Base-by-base conservation (phyloP, 331 rosid genomes). In the Telfairia occidentalis region DNA sequence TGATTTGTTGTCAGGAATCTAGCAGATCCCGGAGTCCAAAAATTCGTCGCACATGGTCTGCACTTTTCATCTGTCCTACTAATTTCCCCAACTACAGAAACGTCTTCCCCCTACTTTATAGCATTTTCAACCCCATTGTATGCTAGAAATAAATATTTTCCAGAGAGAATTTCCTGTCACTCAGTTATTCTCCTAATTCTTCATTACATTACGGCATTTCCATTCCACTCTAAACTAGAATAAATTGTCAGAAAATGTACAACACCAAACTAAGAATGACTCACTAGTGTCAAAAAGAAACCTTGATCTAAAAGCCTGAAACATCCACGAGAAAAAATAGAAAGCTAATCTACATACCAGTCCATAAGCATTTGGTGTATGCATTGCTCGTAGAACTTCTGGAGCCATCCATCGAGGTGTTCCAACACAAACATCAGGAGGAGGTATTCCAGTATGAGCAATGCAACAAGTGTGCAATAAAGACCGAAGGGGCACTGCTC, bases 351-450 rank as follows among this genome's bases (percentile, higher is more conserved):
- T 64, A 45, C 92, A 73, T 84, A 95, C 99, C 89, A 92, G 80
- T 83, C 99, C 97, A 85, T 95, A 95, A 43, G 76, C 13, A 29
- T 50, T 81, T 11, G 48, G 77, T 67, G 89, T 38, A 78, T 90
- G 87, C 94, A 90, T 90, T 35, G 97, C 85, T 78, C 29, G 92
- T 85, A 95, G 76, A 72, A 92, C 99, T 84, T 92, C 99, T 35
- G 97, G 97, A 77, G 99, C 97, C 97, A 92, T 90, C 99, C 99
- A 95, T 30, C 92, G 89, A 73, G 97, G 97, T 6, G 99, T 95
- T 71, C 99, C 99, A 74, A 89, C 93, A 83, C 99, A 92, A 55
- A 86, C 84, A 78, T 83, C 83, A 50, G 97, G 85, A 63, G 90
- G 89, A 76, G 93, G 97, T 57, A 89, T 76, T 78, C 99, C 99